Evolutionary conservation across 176 grass and related monocot genomes (phyloP).

Genomic region (Ananas comosus): DNA sequence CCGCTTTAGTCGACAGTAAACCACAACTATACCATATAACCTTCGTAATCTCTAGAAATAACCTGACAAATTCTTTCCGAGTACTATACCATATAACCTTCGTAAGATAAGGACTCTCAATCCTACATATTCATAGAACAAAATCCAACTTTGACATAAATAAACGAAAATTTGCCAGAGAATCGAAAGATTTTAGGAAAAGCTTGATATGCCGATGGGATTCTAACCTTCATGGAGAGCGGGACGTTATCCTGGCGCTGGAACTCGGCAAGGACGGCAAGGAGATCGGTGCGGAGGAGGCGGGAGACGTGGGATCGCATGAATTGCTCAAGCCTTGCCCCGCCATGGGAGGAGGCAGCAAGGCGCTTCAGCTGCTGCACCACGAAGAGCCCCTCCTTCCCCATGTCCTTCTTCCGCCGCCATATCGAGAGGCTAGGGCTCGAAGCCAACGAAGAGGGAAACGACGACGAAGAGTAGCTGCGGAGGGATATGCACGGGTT

Average conservation of each 20-base stretch:
- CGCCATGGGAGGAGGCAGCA: slow-evolving; percentile 21
- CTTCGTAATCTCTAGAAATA: too few relatives aligned
- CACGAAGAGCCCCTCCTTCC: slow-evolving; percentile 85
- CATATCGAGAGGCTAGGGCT: slow-evolving; percentile 71
- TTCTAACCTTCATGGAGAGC: slow-evolving; percentile 70
- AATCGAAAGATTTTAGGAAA: background rate
- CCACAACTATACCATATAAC: too few relatives aligned
- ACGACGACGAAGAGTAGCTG: background rate
- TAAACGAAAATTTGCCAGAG: background rate
- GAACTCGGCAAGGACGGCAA: slow-evolving; percentile 73
- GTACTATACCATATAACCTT: too few relatives aligned
- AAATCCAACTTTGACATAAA: background rate
- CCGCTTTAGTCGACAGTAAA: too few relatives aligned
- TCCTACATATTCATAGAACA: background rate
- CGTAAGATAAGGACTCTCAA: background rate
- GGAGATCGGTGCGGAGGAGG: slow-evolving; percentile 72
- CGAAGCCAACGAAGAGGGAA: slow-evolving; percentile 33
- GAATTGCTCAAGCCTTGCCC: slow-evolving; percentile 50
- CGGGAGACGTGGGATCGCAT: slow-evolving; percentile 69
- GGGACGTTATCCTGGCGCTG: slow-evolving; percentile 72
- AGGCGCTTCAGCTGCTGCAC: slow-evolving; percentile 85
- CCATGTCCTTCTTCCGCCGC: slow-evolving; percentile 92
- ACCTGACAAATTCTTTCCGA: background rate
- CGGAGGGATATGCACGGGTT: background rate
- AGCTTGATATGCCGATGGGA: background rate